A percentile compares a stretch with the other conserved stretches of the same genome.
Evolutionary conservation across 176 grass and related monocot species (phyloP).

Genomic region (Oryza officinalis): DNA sequence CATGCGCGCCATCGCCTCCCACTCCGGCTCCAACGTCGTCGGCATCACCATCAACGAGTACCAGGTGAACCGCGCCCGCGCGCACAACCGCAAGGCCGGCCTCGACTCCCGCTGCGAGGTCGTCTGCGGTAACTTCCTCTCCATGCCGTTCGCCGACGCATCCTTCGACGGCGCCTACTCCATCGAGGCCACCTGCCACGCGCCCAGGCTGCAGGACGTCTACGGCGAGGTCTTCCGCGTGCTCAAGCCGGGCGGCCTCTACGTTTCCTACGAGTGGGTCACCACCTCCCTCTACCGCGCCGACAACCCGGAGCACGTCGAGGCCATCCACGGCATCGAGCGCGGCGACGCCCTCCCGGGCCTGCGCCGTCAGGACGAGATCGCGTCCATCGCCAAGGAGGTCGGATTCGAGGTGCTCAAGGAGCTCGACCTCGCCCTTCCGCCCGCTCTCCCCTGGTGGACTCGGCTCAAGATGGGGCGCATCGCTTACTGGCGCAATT

Average conservation of each 20-base stretch:
- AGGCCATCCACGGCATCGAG: conserved; percentile 89
- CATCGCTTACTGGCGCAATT: conserved; percentile 96
- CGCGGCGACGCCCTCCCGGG: conserved; percentile 87
- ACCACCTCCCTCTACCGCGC: conserved; percentile 78
- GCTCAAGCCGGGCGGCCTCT: conserved; percentile 76
- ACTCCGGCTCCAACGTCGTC: conserved; percentile 72
- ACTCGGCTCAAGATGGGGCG: conserved; percentile 96
- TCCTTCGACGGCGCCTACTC: conserved; percentile 97
- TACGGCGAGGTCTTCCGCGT: conserved; percentile 89
- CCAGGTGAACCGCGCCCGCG: conserved; percentile 85
- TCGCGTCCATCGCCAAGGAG: conserved; percentile 55
- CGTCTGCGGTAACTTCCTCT: conserved; percentile 95
- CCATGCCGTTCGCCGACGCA: conserved; percentile 77
- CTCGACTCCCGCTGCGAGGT: conserved; percentile 78
- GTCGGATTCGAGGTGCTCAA: conserved; percentile 79
- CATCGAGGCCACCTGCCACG: conserved; percentile 99
- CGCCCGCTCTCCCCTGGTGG: conserved; percentile 85
- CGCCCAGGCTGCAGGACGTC: conserved; percentile 87
- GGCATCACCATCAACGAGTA: conserved; percentile 99
- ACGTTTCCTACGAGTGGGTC: conserved; percentile 97
- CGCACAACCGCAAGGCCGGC: conserved; percentile 88
- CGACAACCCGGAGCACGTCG: conserved; percentile 69
- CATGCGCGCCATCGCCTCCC: conserved; percentile 90
- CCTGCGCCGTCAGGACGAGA: conserved; percentile 75
- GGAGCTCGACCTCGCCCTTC: conserved; percentile 84